phyloP scores from a whole-genome alignment of 805 yeast genomes.

The Komagataella kurtzmanii region DNA sequence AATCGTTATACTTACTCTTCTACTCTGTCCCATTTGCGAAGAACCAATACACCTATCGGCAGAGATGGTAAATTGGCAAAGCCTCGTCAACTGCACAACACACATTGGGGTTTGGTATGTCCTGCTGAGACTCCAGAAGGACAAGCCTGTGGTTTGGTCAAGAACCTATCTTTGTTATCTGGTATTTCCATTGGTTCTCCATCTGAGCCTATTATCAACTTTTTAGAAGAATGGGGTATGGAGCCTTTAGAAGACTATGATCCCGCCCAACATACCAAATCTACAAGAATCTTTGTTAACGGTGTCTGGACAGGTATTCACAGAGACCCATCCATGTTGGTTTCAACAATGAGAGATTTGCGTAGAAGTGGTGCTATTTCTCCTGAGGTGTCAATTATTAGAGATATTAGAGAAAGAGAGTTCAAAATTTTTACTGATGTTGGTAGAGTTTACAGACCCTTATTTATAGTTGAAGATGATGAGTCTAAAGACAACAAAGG shows the following conservation, averaged over 20 bases:
- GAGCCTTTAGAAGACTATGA: slow-evolving; percentile 94
- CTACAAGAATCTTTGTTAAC: slow-evolving; percentile 89
- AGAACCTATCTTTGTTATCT: slow-evolving; percentile 91
- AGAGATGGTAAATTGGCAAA: slow-evolving; percentile 98
- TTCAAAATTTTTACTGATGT: slow-evolving; percentile 96
- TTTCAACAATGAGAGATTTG: slow-evolving; percentile 78
- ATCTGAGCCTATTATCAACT: slow-evolving; percentile 86
- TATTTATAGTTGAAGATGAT: slow-evolving; percentile 86
- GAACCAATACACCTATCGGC: slow-evolving; percentile 98
- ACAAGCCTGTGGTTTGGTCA: slow-evolving; percentile 98
- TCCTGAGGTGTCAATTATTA: slow-evolving; percentile 90
- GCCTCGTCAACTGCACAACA: slow-evolving; percentile 97
- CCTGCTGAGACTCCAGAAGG: slow-evolving; percentile 99
- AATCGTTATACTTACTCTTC: slow-evolving; percentile 97
- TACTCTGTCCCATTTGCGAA: slow-evolving; percentile 95
- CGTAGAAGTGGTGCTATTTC: slow-evolving; percentile 93
- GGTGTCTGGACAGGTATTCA: slow-evolving; percentile 99
- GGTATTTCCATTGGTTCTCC: slow-evolving; percentile 97
- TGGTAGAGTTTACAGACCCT: slow-evolving; percentile 94
- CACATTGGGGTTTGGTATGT: slow-evolving; percentile 99
- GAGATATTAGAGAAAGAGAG: slow-evolving; percentile 95
- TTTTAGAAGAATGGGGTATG: slow-evolving; percentile 98
- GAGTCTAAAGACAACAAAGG: slow-evolving; percentile 55
- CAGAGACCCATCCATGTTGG: slow-evolving; percentile 87
- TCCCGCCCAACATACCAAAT: slow-evolving; percentile 82